Evolutionary conservation across 2,329 filamentous ascomycete species (phyloP).

Genomic region (Exophiala spinifera): DNA sequence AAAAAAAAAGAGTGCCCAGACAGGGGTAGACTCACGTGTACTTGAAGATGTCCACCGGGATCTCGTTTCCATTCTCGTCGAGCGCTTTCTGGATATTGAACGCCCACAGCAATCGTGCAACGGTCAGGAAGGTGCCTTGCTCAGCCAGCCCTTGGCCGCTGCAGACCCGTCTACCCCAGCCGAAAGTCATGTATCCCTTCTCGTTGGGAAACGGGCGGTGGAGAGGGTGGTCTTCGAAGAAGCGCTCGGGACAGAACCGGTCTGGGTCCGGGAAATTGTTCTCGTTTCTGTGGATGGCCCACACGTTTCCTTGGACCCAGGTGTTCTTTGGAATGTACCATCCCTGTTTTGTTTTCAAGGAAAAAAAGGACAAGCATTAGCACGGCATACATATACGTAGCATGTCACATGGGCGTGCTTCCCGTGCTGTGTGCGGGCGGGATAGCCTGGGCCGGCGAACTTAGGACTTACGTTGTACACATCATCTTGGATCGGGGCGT

Average conservation of each 20-base stretch:
- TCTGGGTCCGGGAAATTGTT: constrained; percentile 49
- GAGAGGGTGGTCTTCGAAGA: constrained; percentile 26
- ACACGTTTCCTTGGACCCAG: constrained; percentile 44
- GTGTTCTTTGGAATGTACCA: constrained; percentile 51
- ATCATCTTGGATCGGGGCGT: constrained; percentile 50
- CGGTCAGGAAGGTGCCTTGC: constrained; percentile 49
- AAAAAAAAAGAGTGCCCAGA: too few species aligned
- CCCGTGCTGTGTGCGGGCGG: too few species aligned
- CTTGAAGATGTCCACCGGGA: constrained; percentile 56
- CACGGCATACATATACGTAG: too few species aligned
- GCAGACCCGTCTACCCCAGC: constrained; percentile 49
- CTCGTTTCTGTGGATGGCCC: constrained; percentile 36
- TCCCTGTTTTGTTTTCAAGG: too few species aligned
- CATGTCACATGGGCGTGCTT: too few species aligned
- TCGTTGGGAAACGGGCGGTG: constrained; percentile 37
- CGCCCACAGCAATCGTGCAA: constrained; percentile 47
- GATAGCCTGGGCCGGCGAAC: too few species aligned
- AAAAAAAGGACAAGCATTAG: too few species aligned
- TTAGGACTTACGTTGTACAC: constrained; percentile 43
- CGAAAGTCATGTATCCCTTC: constrained; percentile 53
- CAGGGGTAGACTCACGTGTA: constrained; percentile 41
- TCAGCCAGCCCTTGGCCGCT: constrained; percentile 33
- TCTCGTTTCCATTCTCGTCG: constrained; percentile 40
- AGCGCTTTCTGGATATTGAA: constrained; percentile 25
- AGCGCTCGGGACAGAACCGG: constrained; percentile 45